Percentiles rank a stretch among this genome's conserved stretches.
These are phyloP conservation scores for Phycomyces nitens DNA, from an alignment of 192 early-diverging fungal genomes.

Conservation along the genomic window DNA sequence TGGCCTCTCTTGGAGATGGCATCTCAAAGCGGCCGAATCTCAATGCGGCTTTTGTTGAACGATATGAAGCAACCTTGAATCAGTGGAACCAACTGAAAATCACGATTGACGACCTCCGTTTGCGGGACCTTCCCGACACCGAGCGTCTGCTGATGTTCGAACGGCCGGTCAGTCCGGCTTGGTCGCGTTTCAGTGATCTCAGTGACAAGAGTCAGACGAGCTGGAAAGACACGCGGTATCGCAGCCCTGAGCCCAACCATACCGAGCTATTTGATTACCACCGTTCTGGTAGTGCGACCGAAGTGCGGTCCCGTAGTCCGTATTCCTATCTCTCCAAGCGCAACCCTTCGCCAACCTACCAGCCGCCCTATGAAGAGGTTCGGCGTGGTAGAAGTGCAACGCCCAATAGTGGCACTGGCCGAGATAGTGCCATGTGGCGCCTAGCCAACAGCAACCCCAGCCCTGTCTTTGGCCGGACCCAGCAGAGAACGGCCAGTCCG, in stretches of 20 bases:
- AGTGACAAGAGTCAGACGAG: constrained; percentile 22
- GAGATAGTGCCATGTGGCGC: constrained; percentile 21
- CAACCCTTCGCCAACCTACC: constrained; percentile 17
- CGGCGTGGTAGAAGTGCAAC: constrained; percentile 14
- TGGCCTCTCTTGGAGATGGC: constrained; percentile 50
- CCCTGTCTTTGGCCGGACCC: constrained; percentile 22
- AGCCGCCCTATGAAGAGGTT: constrained; percentile 16
- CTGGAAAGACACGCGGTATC: constrained; percentile 19
- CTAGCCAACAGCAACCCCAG: constrained; percentile 13
- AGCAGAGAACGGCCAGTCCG: constrained; percentile 8
- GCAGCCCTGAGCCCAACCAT: constrained; percentile 25
- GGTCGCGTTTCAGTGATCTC: constrained; percentile 29
- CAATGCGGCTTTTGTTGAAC: constrained; percentile 40
- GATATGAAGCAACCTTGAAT: constrained; percentile 47
- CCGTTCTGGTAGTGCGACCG: background rate
- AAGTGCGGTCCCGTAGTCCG: constrained; percentile 7
- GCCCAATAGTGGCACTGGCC: constrained; percentile 7
- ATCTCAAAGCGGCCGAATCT: constrained; percentile 46
- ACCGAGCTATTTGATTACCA: constrained; percentile 4
- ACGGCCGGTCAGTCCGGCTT: constrained; percentile 30
- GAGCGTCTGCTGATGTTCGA: constrained; percentile 20
- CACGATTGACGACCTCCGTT: constrained; percentile 33
- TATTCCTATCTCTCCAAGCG: background rate
- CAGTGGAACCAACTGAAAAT: constrained; percentile 47
- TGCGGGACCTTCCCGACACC: constrained; percentile 31